Evolutionary conservation across 1,139 yeast species (phyloP).

Genomic region (Debaryomycetaceae sp.): DNA sequence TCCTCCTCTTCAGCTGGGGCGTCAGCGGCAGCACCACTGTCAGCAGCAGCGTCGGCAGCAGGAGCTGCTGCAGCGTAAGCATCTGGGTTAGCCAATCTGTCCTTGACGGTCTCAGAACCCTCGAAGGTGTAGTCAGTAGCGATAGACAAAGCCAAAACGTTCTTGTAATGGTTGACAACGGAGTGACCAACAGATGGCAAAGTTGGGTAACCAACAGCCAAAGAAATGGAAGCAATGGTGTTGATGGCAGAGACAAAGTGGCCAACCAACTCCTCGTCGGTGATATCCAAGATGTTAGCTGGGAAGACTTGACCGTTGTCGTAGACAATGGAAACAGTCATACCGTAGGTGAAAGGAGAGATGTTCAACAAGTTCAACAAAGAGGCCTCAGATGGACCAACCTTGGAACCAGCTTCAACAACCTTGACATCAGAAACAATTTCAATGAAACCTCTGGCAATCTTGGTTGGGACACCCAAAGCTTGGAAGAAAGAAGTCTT

Average conservation of each 20-base stretch:
- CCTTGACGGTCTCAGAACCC: conserved; percentile 98
- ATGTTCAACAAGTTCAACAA: conserved; percentile 99
- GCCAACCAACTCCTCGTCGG: conserved; percentile 91
- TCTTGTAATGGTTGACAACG: conserved; percentile 98
- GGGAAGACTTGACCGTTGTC: conserved; percentile 99
- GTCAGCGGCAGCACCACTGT: conserved; percentile 58
- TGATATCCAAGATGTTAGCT: conserved; percentile 93
- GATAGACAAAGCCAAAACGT: conserved; percentile 94
- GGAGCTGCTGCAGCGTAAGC: conserved; percentile 99
- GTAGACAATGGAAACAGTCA: conserved; percentile 94
- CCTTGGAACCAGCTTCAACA: conserved; percentile 79
- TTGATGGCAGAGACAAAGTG: conserved; percentile 92
- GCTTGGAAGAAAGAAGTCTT: conserved; percentile 99
- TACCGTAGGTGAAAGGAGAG: conserved; percentile 99
- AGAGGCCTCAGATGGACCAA: conserved; percentile 99
- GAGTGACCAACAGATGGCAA: conserved; percentile 99
- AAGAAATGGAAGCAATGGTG: conserved; percentile 93
- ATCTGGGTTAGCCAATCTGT: conserved; percentile 76
- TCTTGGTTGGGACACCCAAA: conserved; percentile 99
- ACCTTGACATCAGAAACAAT: conserved; percentile 96
- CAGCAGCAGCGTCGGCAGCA: conserved; percentile 85
- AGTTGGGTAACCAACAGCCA: conserved; percentile 99
- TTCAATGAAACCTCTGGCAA: conserved; percentile 99
- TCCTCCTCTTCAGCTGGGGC: conserved; percentile 73
- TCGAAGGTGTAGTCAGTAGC: conserved; percentile 99